Conservation (phyloP, 345 rosid genomes). For the Cardiospermum halicacabum region DNA sequence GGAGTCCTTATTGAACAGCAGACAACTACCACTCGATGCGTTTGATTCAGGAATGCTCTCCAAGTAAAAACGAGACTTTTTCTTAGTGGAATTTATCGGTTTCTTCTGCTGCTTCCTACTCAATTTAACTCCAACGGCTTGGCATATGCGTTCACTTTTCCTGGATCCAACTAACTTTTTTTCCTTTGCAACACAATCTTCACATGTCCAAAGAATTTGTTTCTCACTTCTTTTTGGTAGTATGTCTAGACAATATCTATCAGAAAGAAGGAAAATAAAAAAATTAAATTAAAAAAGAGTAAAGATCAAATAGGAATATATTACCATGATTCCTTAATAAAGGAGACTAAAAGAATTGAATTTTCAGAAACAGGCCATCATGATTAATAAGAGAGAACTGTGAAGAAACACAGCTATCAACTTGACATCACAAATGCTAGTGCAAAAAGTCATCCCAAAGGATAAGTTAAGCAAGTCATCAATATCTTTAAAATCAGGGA, state of each 20-base stretch:
- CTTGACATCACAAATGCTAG: too few relatives aligned
- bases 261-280: too few relatives aligned
- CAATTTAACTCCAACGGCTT: conserved; percentile 11
- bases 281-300: not conserved
- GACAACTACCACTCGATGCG: too few relatives aligned
- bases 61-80: not conserved
- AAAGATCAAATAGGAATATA: not conserved
- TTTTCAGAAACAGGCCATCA: too few relatives aligned
- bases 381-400: too few relatives aligned
- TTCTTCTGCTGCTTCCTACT: conserved; percentile 11
- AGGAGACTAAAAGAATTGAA: not conserved
- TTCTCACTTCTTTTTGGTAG: conserved; percentile 6
- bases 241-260: conserved; percentile 21
- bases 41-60: too few relatives aligned
- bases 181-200: conserved; percentile 17
- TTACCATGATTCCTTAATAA: not conserved
- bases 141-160: conserved; percentile 19
- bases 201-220: conserved; percentile 16
- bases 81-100: not conserved
- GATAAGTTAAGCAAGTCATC: too few relatives aligned
- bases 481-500: too few relatives aligned
- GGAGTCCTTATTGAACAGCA: too few relatives aligned
- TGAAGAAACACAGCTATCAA: too few relatives aligned
- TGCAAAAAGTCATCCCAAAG: too few relatives aligned
- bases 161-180: conserved; percentile 7